Percentiles rank a stretch among this genome's conserved stretches.
phyloP scores from a whole-genome alignment of 2,329 filamentous ascomycete genomes.

The Microascus cirrosus region DNA sequence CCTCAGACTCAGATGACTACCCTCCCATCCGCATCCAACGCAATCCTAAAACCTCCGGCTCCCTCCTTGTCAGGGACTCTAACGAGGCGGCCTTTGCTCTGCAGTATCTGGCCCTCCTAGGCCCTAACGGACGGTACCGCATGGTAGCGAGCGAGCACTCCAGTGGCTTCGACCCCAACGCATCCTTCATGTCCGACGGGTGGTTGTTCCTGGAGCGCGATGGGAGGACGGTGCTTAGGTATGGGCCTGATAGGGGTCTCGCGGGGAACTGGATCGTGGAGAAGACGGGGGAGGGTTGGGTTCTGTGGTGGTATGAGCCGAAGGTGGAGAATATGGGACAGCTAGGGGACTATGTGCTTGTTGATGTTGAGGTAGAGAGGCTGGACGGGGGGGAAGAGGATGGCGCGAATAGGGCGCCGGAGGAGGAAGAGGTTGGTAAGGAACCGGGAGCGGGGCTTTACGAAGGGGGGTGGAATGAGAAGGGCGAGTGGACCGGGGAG shows the following conservation, averaged over 20 bases:
- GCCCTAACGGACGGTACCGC: neutral
- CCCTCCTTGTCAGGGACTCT: neutral
- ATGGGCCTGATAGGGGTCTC: neutral
- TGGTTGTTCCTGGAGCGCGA: neutral
- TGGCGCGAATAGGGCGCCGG: too few species aligned
- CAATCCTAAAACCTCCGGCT: neutral
- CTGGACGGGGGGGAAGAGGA: neutral
- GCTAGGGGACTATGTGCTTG: neutral
- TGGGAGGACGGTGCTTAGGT: neutral
- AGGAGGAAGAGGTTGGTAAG: neutral
- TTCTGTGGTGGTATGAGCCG: slow-evolving; percentile 1
- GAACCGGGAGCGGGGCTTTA: neutral
- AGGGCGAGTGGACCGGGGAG: neutral
- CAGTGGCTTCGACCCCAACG: neutral
- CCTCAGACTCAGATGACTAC: neutral
- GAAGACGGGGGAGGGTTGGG: neutral
- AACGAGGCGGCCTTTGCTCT: neutral
- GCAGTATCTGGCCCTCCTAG: neutral
- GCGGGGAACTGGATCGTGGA: neutral
- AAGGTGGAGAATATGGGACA: neutral
- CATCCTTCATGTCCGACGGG: neutral
- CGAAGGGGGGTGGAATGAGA: neutral
- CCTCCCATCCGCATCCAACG: neutral
- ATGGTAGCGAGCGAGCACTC: neutral
- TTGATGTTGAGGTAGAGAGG: neutral